Evolutionary conservation across 2,329 filamentous ascomycete species (phyloP), one percentile per base, ranked within the genome.

Genomic region (Fusarium piperis): DNA sequence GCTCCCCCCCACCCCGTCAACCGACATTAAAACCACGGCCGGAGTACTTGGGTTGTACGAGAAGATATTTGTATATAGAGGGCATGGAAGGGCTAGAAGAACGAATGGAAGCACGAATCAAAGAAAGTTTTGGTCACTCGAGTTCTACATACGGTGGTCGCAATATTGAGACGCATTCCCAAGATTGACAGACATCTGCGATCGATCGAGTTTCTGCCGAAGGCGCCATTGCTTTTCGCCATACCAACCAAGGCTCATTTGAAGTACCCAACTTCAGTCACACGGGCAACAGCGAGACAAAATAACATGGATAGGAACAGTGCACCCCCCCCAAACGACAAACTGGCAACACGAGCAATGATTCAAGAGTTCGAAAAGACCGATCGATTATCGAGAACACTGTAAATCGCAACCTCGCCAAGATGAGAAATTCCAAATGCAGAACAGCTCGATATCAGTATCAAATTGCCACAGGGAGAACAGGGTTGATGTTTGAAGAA

Each of bases 401-500:
- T n/a, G 23, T n/a, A n/a, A 48, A 48, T 28, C 13, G 23, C 15
- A 48, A 44, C 5, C 15, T 30, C 23, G 44, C 44, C n/a, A 48
- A 12, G 23, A 26, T 46, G 23, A 48, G 10, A 10, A 48, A 28
- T 48, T 28, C 15, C 15, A 48, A 33, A 30, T 33, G 28, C n/a
- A 33, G 9, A 28, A 28, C 44, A 28, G 23, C 16, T 46, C 41
- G 23, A 20, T 16, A 46, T 26, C 15, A 46, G 20, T 26, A 26
- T 48, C 44, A 28, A 48, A 15, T 28, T 26, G 23, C 44, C 23
- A 48, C 23, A 48, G 23, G 48, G n/a, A 6, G 26, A 30, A 26
- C 20, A 33, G 35, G 58, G 23, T 59, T 76, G 71, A 80, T 83
- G 77, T 85, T 86, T 79, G 82, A 79, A 83, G 84, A 77, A 80